These are phyloP conservation scores for Rhipidocladum racemiflorum DNA, from an alignment of 176 grass and related monocot genomes.

Conservation along the genomic window DNA sequence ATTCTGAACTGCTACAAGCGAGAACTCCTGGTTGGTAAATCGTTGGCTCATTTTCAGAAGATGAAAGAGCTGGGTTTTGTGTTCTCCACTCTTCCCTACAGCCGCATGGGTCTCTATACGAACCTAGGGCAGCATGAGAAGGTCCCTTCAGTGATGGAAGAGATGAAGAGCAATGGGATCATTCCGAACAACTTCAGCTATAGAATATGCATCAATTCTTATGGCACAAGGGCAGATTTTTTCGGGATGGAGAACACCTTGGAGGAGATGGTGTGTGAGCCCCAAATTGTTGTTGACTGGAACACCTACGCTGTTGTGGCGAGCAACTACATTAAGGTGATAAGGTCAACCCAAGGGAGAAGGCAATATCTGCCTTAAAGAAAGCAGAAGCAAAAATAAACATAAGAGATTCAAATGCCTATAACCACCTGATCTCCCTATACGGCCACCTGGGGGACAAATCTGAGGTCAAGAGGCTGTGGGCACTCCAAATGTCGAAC, in stretches of 20 bases:
- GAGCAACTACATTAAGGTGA: conserved; percentile 68
- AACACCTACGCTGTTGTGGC: conserved; percentile 75
- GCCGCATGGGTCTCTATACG: conserved; percentile 81
- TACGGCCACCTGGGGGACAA: conserved; percentile 63
- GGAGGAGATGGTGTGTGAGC: conserved; percentile 85
- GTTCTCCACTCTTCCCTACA: conserved; percentile 52
- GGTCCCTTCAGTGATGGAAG: conserved; percentile 60
- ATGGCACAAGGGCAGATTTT: conserved; percentile 65
- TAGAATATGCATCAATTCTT: conserved; percentile 80
- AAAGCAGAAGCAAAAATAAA: conserved; percentile 75
- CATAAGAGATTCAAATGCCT: conserved; percentile 37
- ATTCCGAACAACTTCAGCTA: conserved; percentile 86
- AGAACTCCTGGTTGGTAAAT: conserved; percentile 49
- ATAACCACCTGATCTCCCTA: conserved; percentile 69
- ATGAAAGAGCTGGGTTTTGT: conserved; percentile 69
- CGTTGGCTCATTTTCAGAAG: conserved; percentile 69
- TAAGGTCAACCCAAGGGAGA: conserved; percentile 48
- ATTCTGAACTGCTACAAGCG: conserved; percentile 81
- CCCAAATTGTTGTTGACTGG: conserved; percentile 84
- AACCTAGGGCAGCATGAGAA: conserved; percentile 68
- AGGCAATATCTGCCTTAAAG: conserved; percentile 57
- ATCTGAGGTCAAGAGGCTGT: conserved; percentile 59
- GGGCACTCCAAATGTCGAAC: conserved; percentile 65
- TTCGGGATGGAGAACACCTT: conserved; percentile 67
- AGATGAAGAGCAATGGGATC: conserved; percentile 73